phyloP scores from a whole-genome alignment of 176 grass and related monocot genomes.

The Echinochloa phyllopogon region DNA sequence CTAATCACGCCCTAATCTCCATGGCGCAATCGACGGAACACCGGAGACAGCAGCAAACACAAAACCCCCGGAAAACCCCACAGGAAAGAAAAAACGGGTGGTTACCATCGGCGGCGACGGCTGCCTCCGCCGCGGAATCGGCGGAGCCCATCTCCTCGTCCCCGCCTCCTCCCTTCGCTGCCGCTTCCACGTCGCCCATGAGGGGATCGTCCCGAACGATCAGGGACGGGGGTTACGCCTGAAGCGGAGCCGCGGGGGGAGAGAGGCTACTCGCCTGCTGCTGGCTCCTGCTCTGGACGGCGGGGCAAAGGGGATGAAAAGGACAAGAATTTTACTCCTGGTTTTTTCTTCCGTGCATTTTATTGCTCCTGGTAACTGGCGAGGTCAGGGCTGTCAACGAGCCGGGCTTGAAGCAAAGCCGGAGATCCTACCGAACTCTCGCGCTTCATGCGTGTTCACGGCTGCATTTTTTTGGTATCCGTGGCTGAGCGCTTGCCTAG shows the following conservation, averaged over 20 bases:
- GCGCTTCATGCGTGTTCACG: too few species aligned
- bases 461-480: too few species aligned
- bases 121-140: neutral
- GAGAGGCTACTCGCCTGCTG: neutral
- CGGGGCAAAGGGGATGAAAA: neutral
- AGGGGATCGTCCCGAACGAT: neutral
- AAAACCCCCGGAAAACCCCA: conserved; percentile 3
- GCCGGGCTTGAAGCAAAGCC: neutral
- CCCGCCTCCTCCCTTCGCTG: neutral
- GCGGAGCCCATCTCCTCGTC: neutral
- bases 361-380: neutral
- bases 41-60: neutral
- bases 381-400: neutral
- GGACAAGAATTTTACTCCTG: neutral
- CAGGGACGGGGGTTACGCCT: too few species aligned
- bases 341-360: too few species aligned
- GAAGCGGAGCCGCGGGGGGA: neutral
- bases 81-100: neutral
- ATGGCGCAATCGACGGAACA: neutral
- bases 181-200: conserved; percentile 5
- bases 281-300: neutral
- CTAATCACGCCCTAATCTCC: neutral
- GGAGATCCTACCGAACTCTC: too few species aligned
- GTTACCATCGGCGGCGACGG: conserved; percentile 32
- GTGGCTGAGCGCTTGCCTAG: too few species aligned